Conservation (phyloP, 2,329 filamentous ascomycete genomes). For the Botrytis elliptica region DNA sequence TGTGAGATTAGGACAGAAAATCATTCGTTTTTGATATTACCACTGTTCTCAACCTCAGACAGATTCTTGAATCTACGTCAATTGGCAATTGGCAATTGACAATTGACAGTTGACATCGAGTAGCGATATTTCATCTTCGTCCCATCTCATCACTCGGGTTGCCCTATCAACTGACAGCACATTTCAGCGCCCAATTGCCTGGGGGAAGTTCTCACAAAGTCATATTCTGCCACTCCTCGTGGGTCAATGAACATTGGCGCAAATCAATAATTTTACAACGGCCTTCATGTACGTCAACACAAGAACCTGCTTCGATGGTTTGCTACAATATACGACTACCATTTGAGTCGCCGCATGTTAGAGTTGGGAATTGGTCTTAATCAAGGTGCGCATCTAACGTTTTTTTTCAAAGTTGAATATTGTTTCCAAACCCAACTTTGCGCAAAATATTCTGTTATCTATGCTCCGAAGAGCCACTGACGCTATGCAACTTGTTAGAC, state of each 20-base stretch:
- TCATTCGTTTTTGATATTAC: not conserved
- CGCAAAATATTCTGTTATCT: not conserved
- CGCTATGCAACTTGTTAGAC: constrained; percentile 6
- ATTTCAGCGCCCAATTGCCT: constrained; percentile 10
- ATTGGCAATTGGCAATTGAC: not conserved
- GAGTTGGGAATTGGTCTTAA: constrained; percentile 22
- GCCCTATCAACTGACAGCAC: constrained; percentile 19
- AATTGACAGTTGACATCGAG: not conserved
- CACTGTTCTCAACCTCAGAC: not conserved
- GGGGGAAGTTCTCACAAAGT: not conserved
- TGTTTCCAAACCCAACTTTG: not conserved
- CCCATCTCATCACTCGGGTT: constrained; percentile 1
- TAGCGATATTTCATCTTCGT: not conserved
- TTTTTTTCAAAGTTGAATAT: not conserved
- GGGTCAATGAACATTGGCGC: not conserved
- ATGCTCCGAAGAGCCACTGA: constrained; percentile 15
- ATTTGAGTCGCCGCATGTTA: constrained; percentile 22
- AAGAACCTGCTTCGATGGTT: constrained; percentile 16
- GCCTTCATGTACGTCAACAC: constrained; percentile 12
- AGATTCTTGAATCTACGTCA: not conserved
- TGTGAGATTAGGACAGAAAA: constrained; percentile 2
- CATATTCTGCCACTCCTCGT: not conserved
- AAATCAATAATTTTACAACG: not conserved
- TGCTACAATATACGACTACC: constrained; percentile 4
- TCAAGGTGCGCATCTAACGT: constrained; percentile 19